These are phyloP conservation scores for Sechiopsis laciniata DNA, from an alignment of 306 rosid genomes.

Conservation along the genomic window DNA sequence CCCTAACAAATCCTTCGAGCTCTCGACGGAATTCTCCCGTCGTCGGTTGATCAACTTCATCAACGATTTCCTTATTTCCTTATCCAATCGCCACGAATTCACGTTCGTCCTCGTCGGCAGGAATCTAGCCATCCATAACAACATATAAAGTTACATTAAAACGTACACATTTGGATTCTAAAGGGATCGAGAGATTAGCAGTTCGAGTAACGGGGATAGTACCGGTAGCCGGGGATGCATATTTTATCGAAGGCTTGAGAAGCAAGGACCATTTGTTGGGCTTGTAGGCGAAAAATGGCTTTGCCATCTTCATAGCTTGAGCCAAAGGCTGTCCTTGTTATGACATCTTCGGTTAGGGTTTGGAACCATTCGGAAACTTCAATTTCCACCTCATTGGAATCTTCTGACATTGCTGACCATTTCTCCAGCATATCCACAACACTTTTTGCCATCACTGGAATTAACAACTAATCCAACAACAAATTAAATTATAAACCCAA, in stretches of 20 bases:
- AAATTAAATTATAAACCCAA: not conserved
- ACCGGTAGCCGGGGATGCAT: conserved; percentile 89
- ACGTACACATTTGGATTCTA: too few species aligned
- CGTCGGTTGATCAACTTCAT: conserved; percentile 48
- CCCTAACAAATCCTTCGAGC: conserved; percentile 70
- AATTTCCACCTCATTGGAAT: conserved; percentile 69
- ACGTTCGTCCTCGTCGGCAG: conserved; percentile 67
- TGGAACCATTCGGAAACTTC: conserved; percentile 89
- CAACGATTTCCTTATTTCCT: conserved; percentile 51
- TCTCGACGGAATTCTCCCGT: conserved; percentile 32
- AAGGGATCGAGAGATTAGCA: too few species aligned
- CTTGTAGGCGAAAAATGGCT: conserved; percentile 68
- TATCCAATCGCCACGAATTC: conserved; percentile 70
- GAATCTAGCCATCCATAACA: conserved; percentile 37
- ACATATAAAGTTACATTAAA: too few species aligned
- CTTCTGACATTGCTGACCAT: conserved; percentile 50
- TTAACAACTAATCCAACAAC: conserved; percentile 42
- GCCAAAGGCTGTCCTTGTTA: conserved; percentile 79
- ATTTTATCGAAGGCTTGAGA: conserved; percentile 91
- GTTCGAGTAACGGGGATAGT: not conserved
- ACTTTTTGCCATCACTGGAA: conserved; percentile 78
- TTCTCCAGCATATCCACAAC: conserved; percentile 74
- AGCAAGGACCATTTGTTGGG: conserved; percentile 73
- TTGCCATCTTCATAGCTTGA: conserved; percentile 92
- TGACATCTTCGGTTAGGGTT: conserved; percentile 73